These are phyloP conservation scores for Sugiyamaella valdiviana DNA, from an alignment of 805 yeast genomes.

Conservation along the genomic window DNA sequence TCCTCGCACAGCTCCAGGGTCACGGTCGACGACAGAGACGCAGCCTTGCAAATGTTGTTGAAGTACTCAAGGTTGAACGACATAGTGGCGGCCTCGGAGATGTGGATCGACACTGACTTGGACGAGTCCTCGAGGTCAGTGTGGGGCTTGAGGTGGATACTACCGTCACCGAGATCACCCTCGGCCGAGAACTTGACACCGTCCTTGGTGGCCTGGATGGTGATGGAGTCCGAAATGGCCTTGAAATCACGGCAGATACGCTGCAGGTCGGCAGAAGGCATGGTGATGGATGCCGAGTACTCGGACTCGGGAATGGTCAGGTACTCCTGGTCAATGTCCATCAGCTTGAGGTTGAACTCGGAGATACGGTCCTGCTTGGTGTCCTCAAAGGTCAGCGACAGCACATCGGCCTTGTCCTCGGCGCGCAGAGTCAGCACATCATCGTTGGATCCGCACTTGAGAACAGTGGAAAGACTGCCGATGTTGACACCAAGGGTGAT, in stretches of 20 bases:
- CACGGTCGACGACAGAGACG: constrained; percentile 67
- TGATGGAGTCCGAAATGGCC: constrained; percentile 80
- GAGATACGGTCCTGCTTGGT: constrained; percentile 83
- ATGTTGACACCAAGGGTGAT: constrained; percentile 88
- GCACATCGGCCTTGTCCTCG: constrained; percentile 77
- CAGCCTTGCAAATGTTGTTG: constrained; percentile 85
- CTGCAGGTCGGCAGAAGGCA: constrained; percentile 86
- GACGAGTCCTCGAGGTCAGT: constrained; percentile 74
- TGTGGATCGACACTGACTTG: constrained; percentile 63
- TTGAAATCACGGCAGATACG: constrained; percentile 84
- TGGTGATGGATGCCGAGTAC: constrained; percentile 73
- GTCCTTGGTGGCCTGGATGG: constrained; percentile 82
- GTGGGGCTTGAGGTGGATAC: constrained; percentile 76
- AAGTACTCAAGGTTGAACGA: constrained; percentile 90
- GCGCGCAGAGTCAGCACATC: constrained; percentile 86
- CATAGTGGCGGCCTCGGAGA: constrained; percentile 80
- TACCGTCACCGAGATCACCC: constrained; percentile 88
- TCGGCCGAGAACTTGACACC: constrained; percentile 83
- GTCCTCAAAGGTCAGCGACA: constrained; percentile 83
- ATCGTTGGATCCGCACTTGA: constrained; percentile 84
- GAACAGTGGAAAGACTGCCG: constrained; percentile 77
- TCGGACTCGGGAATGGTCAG: constrained; percentile 91
- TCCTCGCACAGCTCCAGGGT: constrained; percentile 83
- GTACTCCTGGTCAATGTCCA: constrained; percentile 95
- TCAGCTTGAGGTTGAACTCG: constrained; percentile 83